phyloP scores from a whole-genome alignment of 768 basidiomycete genomes.

The Kwoniella mangroviensis region DNA sequence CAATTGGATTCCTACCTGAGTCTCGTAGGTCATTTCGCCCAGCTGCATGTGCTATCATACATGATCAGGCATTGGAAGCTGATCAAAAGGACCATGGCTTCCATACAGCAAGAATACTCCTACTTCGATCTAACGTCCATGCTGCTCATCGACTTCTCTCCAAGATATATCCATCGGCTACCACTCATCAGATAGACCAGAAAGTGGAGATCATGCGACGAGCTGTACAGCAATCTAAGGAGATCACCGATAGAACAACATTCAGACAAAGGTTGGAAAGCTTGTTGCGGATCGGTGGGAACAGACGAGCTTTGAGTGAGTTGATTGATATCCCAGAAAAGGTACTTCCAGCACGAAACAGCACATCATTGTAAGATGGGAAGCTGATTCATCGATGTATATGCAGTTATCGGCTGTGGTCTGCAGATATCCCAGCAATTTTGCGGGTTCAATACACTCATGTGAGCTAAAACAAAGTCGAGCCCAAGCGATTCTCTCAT shows the following conservation, averaged over 20 bases:
- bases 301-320: slow-evolving; percentile 70
- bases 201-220: slow-evolving; percentile 70
- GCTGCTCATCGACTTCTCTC: slow-evolving; percentile 65
- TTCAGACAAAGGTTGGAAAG: slow-evolving; percentile 65
- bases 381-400: background rate
- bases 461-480: slow-evolving; percentile 34
- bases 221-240: slow-evolving; percentile 67
- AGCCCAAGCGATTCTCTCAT: background rate
- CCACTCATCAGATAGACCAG: slow-evolving; percentile 67
- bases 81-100: background rate
- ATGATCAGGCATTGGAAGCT: background rate
- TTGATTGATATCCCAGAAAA: slow-evolving; percentile 42
- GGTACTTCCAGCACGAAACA: background rate
- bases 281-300: slow-evolving; percentile 65
- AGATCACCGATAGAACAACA: slow-evolving; percentile 64
- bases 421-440: slow-evolving; percentile 84
- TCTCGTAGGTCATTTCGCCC: slow-evolving; percentile 65
- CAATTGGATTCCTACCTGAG: slow-evolving; percentile 74
- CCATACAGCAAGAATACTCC: slow-evolving; percentile 66
- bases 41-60: background rate
- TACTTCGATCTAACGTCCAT: slow-evolving; percentile 64
- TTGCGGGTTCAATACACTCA: slow-evolving; percentile 80
- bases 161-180: slow-evolving; percentile 73
- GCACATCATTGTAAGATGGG: no score
- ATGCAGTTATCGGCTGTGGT: slow-evolving; percentile 72